These are phyloP conservation scores for Cokeromyces recurvatus DNA, from an alignment of 371 early-diverging fungal genomes.

Conservation along the genomic window DNA sequence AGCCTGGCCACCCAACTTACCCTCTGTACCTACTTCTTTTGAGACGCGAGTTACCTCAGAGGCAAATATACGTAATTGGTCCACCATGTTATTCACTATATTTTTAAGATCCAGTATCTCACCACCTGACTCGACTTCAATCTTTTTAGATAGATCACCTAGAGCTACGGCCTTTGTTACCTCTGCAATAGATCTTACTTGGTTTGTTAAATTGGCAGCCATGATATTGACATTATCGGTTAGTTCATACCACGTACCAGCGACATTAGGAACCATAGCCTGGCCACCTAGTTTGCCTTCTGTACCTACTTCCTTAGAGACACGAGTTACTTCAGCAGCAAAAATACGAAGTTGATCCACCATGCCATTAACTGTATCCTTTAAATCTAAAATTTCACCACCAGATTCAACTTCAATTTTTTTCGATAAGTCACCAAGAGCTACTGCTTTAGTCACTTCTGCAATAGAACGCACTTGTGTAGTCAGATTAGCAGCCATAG, in stretches of 20 bases:
- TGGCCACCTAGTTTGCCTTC: slow-evolving; percentile 60
- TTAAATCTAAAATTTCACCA: slow-evolving; percentile 27
- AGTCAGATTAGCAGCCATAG: slow-evolving; percentile 51
- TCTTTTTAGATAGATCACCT: slow-evolving; percentile 38
- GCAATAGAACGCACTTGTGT: slow-evolving; percentile 57
- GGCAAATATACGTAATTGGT: slow-evolving; percentile 48
- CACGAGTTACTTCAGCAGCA: slow-evolving; percentile 58
- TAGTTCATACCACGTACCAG: slow-evolving; percentile 57
- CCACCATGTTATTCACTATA: slow-evolving; percentile 52
- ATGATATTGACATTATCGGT: slow-evolving; percentile 59
- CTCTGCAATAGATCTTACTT: slow-evolving; percentile 36
- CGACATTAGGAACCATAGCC: slow-evolving; percentile 49
- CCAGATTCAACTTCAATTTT: slow-evolving; percentile 46
- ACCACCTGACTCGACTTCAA: slow-evolving; percentile 34
- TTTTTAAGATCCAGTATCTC: slow-evolving; percentile 43
- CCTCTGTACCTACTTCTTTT: slow-evolving; percentile 52
- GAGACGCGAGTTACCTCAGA: slow-evolving; percentile 56
- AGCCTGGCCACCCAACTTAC: slow-evolving; percentile 58
- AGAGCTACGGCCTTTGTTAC: slow-evolving; percentile 30
- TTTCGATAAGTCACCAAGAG: slow-evolving; percentile 55
- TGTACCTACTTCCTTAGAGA: slow-evolving; percentile 61
- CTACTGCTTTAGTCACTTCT: slow-evolving; percentile 56
- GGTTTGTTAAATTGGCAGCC: slow-evolving; percentile 42
- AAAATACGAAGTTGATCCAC: slow-evolving; percentile 29
- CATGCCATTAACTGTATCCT: slow-evolving; percentile 27